phyloP scores from a whole-genome alignment of 495 filamentous ascomycete species.

The Podospora australis region DNA sequence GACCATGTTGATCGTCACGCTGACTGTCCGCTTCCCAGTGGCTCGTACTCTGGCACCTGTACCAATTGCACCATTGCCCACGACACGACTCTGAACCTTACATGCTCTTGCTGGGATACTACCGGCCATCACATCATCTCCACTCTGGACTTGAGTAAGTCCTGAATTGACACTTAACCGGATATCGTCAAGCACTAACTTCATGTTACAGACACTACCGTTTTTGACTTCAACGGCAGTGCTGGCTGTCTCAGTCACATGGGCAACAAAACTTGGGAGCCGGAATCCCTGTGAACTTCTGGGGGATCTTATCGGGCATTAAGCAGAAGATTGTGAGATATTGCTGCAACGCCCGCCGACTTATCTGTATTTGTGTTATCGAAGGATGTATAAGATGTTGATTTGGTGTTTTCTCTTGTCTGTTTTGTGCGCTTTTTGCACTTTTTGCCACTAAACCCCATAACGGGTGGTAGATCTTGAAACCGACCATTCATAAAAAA shows the following conservation, averaged over 20 bases:
- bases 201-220: slow-evolving; percentile 9
- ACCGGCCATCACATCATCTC: neutral
- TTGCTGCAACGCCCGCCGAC: neutral
- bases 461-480: too few relatives aligned
- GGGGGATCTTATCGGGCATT: neutral
- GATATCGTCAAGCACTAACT: neutral
- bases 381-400: neutral
- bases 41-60: slow-evolving; percentile 16
- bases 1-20: neutral
- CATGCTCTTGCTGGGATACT: slow-evolving; percentile 8
- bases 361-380: too few relatives aligned
- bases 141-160: slow-evolving; percentile 16
- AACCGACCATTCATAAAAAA: too few relatives aligned
- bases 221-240: slow-evolving; percentile 11
- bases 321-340: neutral
- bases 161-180: neutral
- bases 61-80: slow-evolving; percentile 5
- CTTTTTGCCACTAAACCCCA: neutral
- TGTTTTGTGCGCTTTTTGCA: neutral
- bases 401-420: neutral
- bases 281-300: too few relatives aligned
- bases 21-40: slow-evolving; percentile 3
- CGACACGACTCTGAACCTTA: slow-evolving; percentile 9
- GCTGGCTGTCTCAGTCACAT: slow-evolving; percentile 13
- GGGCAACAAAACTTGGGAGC: slow-evolving; percentile 14